Conservation (phyloP, 768 basidiomycete genomes). For the Hygrocybe coccinea region DNA sequence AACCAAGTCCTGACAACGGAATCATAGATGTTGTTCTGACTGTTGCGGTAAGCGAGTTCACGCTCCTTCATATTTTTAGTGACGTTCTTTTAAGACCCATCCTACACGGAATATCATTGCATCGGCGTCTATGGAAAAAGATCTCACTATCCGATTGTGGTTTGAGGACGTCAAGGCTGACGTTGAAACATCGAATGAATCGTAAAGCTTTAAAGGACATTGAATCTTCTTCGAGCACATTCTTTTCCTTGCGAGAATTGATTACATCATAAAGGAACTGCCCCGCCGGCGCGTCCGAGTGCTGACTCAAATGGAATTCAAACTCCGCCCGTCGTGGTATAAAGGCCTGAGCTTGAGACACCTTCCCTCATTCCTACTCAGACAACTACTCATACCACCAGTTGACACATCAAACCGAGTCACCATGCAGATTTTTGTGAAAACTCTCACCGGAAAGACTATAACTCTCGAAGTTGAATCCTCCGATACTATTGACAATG, state of each 20-base stretch:
- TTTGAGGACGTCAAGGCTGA: conserved; percentile 43
- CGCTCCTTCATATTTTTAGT: conserved; percentile 8
- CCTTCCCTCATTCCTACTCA: not conserved
- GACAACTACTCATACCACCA: not conserved
- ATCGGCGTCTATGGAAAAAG: conserved; percentile 87
- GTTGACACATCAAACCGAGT: not conserved
- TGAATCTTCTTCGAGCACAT: not conserved
- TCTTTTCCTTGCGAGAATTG: too few species aligned
- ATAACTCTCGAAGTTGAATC: conserved; percentile 95
- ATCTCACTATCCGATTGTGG: conserved; percentile 82
- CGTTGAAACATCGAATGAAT: conserved; percentile 45
- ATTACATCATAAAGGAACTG: not conserved
- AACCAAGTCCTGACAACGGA: too few species aligned
- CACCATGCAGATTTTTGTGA: conserved; percentile 82
- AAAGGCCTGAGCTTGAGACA: not conserved
- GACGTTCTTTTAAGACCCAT: conserved; percentile 54
- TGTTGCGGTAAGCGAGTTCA: conserved; percentile 52
- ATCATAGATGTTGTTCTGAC: conserved; percentile 65
- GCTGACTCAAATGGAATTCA: not conserved
- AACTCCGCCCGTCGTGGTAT: not conserved
- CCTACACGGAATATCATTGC: conserved; percentile 73
- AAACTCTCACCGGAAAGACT: conserved; percentile 85
- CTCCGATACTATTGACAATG: conserved; percentile 89
- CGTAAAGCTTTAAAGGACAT: conserved; percentile 88
- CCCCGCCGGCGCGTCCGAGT: not conserved